Base-by-base conservation (phyloP, 208 protist genomes). In the Strigomonas galati region DNA sequence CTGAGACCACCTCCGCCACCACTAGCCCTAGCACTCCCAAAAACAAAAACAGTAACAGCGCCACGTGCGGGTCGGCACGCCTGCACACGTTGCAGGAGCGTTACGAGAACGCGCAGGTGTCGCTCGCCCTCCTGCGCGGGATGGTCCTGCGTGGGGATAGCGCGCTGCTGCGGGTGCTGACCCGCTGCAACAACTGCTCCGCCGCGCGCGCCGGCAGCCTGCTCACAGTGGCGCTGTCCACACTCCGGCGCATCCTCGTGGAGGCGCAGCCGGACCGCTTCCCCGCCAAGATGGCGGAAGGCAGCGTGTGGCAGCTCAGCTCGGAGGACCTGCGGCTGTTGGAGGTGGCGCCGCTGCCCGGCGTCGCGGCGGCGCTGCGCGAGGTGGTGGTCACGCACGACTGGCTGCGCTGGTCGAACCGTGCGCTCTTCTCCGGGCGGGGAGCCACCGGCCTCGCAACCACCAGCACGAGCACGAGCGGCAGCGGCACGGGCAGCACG, bases 351-450 rank as follows among this genome's bases (percentile, higher is more conserved):
- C 48, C 56, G 43, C 57, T 72, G 32, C 55, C 61, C 4, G 71
- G 74, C 14, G 55, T 72, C 31, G 52, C 58, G 35, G 37, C 69
- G 4, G 70, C 67, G 43, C 66, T 76, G 56, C 69, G 70, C 14
- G 65, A 72, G 21, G 14, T 76, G 27, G 53, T 81, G 0, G 62
- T 76, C 19, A 65, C 70, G 21, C 68, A 81, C 53, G 75, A 81
- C 61, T 81, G 71, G 65, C 70, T 58, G 23, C 64, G 60, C 26
- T 21, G 58, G 9, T 32, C 28, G 21, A 51, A 51, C 58, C 32
- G 43, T 5, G 10, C 19, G 10, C 12, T 63, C 23, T 53, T 63
- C 37, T 2, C 40, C 24, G 24, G 37, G 12, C 44, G 2, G 12
- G 12, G n/a, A n/a, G n/a, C n/a, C n/a, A n/a, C n/a, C n/a, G n/a